Evolutionary conservation across 768 basidiomycete genomes (phyloP), one percentile per base, ranked within the genome.

Genomic region (Hemileccinum impolitum): DNA sequence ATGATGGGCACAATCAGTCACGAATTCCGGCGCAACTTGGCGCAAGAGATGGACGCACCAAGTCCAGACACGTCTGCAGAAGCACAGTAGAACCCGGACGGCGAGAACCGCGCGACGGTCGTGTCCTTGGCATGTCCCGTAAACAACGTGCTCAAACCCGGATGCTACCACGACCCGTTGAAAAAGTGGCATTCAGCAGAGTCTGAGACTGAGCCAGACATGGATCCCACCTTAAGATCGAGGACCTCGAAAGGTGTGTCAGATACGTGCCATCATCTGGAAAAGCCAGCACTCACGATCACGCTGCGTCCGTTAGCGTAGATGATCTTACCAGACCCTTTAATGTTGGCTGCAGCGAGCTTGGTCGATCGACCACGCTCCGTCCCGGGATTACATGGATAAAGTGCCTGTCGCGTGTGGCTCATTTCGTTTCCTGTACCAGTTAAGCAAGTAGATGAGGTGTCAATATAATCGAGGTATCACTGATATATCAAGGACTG

Each of bases 81-180:
- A 4, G 95, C 94, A 62, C 90, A 93, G 70, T 97, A 98, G 70
- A 85, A 96, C 23, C 95, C 94, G 2, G 91, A 89, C 0, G 94
- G 94, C 2, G 93, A 93, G 59, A 96, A 80, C 32, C 90, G 82
- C 13, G 95, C 94, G 15, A 94, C 90, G 2, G 90, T 94, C 7
- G 91, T 78, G 47, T 85, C 84, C 56, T 92, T 84, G 4, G 84
- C 79, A 68, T 96, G 94, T 25, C 87, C 88, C 38, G 81, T 75
- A 63, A 94, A 93, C 19, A 83, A 75, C 12, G 74, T 74, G 12
- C 84, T 78, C 6, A 79, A 68, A 3, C 74, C 71, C 12, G 85
- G 80, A 63, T 89, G 82, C 94, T 93, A 45, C 34, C 36, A 35
- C 23, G 17, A 19, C 5, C 7, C 12, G 26, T 36, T 19, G 38